Evolutionary conservation across 192 early-diverging fungal genomes (phyloP).

Genomic region (Coemansia sp.): DNA sequence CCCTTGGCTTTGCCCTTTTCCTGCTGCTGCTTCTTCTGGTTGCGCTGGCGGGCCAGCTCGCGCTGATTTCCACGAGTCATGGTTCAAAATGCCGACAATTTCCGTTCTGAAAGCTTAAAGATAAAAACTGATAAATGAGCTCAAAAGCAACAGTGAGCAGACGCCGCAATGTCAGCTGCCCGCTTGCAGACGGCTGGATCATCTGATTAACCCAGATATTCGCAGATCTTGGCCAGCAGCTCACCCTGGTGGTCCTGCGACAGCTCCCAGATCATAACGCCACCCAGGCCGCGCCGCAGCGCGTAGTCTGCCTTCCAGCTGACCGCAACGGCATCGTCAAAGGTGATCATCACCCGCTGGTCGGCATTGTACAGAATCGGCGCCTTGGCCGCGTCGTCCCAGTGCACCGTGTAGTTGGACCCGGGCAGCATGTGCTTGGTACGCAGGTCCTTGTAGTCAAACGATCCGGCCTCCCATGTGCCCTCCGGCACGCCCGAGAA

Average conservation of each 20-base stretch:
- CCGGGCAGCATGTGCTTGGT: constrained; percentile 44
- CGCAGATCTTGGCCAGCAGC: constrained; percentile 48
- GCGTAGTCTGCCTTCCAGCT: constrained; percentile 66
- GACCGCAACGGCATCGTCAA: constrained; percentile 69
- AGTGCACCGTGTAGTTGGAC: constrained; percentile 62
- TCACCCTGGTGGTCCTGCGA: constrained; percentile 43
- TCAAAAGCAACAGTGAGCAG: constrained; percentile 1
- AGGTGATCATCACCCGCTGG: constrained; percentile 70
- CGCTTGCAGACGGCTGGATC: not conserved
- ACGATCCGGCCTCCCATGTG: constrained; percentile 86
- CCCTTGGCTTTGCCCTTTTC: constrained; percentile 29
- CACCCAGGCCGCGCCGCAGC: constrained; percentile 55
- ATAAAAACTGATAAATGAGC: not conserved
- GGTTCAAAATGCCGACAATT: too few relatives aligned
- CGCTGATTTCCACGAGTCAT: constrained; percentile 57
- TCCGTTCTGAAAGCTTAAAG: not conserved
- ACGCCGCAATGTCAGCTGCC: too few relatives aligned
- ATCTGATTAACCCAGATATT: constrained; percentile 36
- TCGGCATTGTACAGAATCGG: constrained; percentile 76
- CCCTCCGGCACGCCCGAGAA: constrained; percentile 73
- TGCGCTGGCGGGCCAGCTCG: constrained; percentile 45
- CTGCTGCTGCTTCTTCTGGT: constrained; percentile 48
- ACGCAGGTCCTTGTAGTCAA: constrained; percentile 80
- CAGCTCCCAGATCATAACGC: constrained; percentile 82
- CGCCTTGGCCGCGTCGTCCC: constrained; percentile 73